A percentile compares a stretch with the other conserved stretches of the same genome.
Evolutionary conservation across 441 rosid species (phyloP).

Genomic region (Erodium moschatum): DNA sequence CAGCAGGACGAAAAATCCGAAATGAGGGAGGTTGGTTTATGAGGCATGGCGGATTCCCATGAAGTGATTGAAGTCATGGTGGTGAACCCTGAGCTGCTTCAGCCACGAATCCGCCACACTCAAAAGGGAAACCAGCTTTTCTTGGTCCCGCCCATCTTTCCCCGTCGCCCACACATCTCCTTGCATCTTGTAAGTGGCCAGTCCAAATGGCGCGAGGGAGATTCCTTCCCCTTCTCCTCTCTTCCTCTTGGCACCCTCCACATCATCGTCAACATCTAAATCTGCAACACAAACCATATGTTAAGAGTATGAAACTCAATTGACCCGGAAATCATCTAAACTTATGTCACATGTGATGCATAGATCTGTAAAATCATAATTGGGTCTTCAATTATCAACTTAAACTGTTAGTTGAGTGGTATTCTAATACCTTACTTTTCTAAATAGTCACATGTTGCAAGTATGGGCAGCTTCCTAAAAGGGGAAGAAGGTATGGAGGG

Average conservation of each 20-base stretch:
- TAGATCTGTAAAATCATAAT: no score
- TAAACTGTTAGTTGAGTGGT: no score
- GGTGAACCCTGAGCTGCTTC: slow-evolving; percentile 87
- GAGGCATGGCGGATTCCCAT: slow-evolving; percentile 60
- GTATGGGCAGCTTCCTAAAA: background rate
- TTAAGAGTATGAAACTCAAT: no score
- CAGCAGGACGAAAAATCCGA: background rate
- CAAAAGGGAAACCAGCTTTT: slow-evolving; percentile 56
- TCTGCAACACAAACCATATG: background rate
- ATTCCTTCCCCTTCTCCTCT: background rate
- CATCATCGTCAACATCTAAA: background rate
- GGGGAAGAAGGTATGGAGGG: no score
- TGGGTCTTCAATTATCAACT: no score
- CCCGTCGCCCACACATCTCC: background rate
- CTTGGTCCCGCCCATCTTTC: slow-evolving; percentile 65
- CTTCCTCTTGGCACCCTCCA: background rate
- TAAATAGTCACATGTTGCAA: background rate
- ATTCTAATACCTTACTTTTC: background rate
- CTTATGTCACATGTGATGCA: no score
- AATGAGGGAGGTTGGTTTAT: slow-evolving; percentile 13
- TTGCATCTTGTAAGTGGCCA: slow-evolving; percentile 6
- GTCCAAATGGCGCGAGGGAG: background rate
- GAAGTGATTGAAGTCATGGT: slow-evolving; percentile 91
- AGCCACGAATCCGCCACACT: slow-evolving; percentile 98
- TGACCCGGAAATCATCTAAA: no score